These are phyloP conservation scores for Arthrobotrys sinensis DNA, from an alignment of 2,329 filamentous ascomycete species.

Conservation along the genomic window DNA sequence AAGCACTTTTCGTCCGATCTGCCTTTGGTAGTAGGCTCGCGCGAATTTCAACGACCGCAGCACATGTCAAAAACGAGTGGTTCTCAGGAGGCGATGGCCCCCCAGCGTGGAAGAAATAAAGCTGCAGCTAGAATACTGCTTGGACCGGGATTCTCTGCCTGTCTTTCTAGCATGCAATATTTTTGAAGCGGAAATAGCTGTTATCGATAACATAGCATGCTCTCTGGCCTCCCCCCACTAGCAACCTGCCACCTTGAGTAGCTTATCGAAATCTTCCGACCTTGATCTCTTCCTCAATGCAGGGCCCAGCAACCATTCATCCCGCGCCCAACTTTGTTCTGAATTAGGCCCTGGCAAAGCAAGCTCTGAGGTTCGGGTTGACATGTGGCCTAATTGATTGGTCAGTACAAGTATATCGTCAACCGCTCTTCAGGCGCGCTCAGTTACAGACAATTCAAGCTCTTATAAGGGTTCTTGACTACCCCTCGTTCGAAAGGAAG, in stretches of 20 bases:
- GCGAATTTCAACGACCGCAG: slow-evolving; percentile 6
- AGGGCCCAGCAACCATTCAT: slow-evolving; percentile 35
- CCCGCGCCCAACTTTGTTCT: slow-evolving; percentile 7
- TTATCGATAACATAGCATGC: slow-evolving; percentile 34
- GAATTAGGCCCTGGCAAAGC: not conserved
- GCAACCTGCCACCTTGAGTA: not conserved
- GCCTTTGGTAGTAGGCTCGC: slow-evolving; percentile 12
- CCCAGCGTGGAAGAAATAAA: not conserved
- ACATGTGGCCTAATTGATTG: slow-evolving; percentile 53
- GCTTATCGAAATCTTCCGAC: slow-evolving; percentile 12
- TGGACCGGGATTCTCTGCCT: slow-evolving; percentile 14
- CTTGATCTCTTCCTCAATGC: slow-evolving; percentile 27
- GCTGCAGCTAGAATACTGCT: slow-evolving; percentile 28
- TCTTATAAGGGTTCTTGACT: slow-evolving; percentile 10
- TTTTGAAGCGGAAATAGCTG: not conserved
- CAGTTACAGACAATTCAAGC: slow-evolving; percentile 19
- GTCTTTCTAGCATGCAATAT: slow-evolving; percentile 7
- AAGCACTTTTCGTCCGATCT: slow-evolving; percentile 41
- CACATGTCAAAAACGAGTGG: slow-evolving; percentile 56
- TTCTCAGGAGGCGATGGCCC: slow-evolving; percentile 13
- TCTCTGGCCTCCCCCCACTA: not conserved
- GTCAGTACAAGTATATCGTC: slow-evolving; percentile 19
- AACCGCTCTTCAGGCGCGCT: not conserved
- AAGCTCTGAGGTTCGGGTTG: not conserved
- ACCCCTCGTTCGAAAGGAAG: slow-evolving; percentile 32